A percentile compares a stretch with the other conserved stretches of the same genome.
phyloP scores from a whole-genome alignment of 176 grass and related monocot genomes.

The Raddia distichophylla region DNA sequence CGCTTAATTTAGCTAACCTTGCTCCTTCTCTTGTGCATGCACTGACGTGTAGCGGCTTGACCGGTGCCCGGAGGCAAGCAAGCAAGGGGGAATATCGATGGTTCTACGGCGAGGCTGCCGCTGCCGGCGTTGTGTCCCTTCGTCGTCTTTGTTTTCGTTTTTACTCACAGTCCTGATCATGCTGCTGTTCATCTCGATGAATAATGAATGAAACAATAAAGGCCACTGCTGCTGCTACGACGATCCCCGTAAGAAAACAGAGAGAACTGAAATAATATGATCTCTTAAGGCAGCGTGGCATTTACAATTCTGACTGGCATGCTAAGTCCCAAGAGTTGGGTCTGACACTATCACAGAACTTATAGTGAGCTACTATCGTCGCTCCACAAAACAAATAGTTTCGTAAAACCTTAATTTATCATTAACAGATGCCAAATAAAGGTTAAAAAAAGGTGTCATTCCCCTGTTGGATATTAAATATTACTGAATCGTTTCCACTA shows the following conservation, averaged over 20 bases:
- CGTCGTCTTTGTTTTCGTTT: neutral
- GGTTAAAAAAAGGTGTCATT: neutral
- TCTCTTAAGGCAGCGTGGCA: neutral
- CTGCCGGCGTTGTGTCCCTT: neutral
- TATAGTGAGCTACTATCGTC: neutral
- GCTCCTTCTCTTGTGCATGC: neutral
- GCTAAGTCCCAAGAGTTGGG: neutral
- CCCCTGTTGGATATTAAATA: neutral
- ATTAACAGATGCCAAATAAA: neutral
- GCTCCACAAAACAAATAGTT: conserved; percentile 17
- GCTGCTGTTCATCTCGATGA: neutral
- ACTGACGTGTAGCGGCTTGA: conserved; percentile 38
- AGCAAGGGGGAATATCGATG: neutral
- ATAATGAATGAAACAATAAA: conserved; percentile 9
- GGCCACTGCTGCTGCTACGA: neutral
- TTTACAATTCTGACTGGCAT: conserved; percentile 36
- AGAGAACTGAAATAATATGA: neutral
- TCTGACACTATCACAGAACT: neutral
- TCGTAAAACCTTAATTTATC: neutral
- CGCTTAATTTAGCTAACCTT: too few relatives aligned
- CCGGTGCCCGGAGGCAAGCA: too few relatives aligned
- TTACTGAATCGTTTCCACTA: conserved; percentile 22
- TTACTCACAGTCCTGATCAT: neutral
- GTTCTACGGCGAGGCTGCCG: neutral
- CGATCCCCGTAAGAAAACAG: neutral